phyloP scores from a whole-genome alignment of 352 stramenopile species.

The Phytophthora pinifolia region DNA sequence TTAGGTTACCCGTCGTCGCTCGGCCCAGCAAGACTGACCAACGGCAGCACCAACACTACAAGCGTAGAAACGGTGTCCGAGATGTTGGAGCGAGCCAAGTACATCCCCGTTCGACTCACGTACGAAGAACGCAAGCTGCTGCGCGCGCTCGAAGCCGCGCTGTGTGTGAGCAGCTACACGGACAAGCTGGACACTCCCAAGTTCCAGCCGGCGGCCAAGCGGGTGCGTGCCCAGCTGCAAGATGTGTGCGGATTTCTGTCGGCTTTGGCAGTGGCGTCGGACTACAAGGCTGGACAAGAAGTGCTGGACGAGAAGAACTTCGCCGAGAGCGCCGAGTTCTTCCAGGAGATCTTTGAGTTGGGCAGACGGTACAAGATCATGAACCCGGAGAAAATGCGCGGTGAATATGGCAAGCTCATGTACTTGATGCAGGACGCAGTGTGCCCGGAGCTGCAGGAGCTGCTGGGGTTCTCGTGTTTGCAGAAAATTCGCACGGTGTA shows the following conservation, averaged over 20 bases:
- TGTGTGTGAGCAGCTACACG: slow-evolving; percentile 94
- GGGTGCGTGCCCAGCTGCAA: slow-evolving; percentile 88
- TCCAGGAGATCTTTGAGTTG: slow-evolving; percentile 93
- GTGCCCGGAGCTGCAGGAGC: slow-evolving; percentile 75
- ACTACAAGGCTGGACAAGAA: slow-evolving; percentile 88
- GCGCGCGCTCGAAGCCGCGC: slow-evolving; percentile 92
- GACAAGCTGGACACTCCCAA: slow-evolving; percentile 87
- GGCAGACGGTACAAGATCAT: slow-evolving; percentile 97
- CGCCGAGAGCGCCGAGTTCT: slow-evolving; percentile 84
- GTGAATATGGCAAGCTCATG: slow-evolving; percentile 96
- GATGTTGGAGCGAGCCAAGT: slow-evolving; percentile 93
- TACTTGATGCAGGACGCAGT: slow-evolving; percentile 93
- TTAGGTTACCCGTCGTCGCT: slow-evolving; percentile 59
- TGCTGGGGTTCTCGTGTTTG: slow-evolving; percentile 86
- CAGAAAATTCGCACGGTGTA: slow-evolving; percentile 90
- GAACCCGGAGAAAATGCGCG: slow-evolving; percentile 98
- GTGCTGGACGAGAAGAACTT: slow-evolving; percentile 92
- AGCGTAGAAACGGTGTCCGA: slow-evolving; percentile 24
- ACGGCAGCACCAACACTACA: slow-evolving; percentile 11
- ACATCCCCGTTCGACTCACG: slow-evolving; percentile 95
- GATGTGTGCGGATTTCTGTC: slow-evolving; percentile 91
- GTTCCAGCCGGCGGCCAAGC: slow-evolving; percentile 70
- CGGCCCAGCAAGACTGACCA: slow-evolving; percentile 22
- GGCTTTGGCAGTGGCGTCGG: slow-evolving; percentile 88
- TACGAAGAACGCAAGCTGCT: slow-evolving; percentile 95